A percentile compares a stretch with the other conserved stretches of the same genome.
These are phyloP conservation scores for Wallacemonas rigidus DNA, from an alignment of 208 protist species.

Conservation along the genomic window DNA sequence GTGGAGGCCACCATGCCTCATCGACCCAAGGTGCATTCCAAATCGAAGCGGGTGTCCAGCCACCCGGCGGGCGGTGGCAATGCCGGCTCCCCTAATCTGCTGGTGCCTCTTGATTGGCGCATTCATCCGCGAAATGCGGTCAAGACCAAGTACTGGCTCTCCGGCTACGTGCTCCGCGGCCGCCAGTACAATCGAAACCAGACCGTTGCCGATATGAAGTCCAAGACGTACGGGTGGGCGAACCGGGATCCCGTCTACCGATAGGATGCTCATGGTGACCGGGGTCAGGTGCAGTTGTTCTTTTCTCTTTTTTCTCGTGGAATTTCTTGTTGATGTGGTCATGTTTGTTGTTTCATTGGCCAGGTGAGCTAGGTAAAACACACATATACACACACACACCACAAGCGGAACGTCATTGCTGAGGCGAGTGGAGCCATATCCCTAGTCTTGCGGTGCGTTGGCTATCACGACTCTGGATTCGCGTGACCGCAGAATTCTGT, in stretches of 20 bases:
- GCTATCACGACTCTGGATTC: too few species aligned
- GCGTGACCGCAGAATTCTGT: too few species aligned
- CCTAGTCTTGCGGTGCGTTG: too few species aligned
- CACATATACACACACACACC: too few species aligned
- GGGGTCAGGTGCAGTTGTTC: not conserved
- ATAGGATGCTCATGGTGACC: conserved; percentile 20
- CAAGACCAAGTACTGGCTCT: conserved; percentile 94
- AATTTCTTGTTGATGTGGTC: not conserved
- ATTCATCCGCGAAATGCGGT: conserved; percentile 86
- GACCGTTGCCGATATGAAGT: conserved; percentile 87
- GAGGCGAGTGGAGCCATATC: too few species aligned
- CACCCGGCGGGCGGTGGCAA: conserved; percentile 91
- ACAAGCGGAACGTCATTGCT: too few species aligned
- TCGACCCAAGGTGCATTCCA: conserved; percentile 82
- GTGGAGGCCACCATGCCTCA: conserved; percentile 85
- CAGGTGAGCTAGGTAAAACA: too few species aligned
- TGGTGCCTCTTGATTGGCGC: conserved; percentile 92
- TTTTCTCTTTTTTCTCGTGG: not conserved
- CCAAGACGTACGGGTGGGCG: conserved; percentile 91
- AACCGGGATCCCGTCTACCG: conserved; percentile 90
- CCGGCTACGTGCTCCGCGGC: conserved; percentile 89
- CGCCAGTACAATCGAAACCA: conserved; percentile 86
- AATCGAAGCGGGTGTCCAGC: conserved; percentile 85
- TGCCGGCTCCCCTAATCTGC: conserved; percentile 78
- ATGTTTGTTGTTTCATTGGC: not conserved